phyloP scores from a whole-genome alignment of 1,284 basidiomycete species.

The Hypsizygus ulmarius region DNA sequence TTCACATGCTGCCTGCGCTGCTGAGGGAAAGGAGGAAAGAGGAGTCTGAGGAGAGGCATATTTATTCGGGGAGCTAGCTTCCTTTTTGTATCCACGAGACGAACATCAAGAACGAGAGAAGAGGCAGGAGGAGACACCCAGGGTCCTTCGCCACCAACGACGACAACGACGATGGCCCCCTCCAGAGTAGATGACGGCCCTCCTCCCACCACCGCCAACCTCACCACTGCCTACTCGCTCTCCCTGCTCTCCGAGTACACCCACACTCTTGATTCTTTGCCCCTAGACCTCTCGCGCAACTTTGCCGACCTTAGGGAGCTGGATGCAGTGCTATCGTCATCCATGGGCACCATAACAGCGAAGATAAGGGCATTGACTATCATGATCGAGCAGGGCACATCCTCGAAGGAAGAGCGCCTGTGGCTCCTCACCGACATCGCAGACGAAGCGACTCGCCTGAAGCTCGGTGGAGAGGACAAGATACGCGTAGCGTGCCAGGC shows the following conservation, averaged over 20 bases:
- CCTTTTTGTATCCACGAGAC: too few species aligned
- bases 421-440: slow-evolving; percentile 90
- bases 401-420: slow-evolving; percentile 78
- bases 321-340: slow-evolving; percentile 93
- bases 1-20: too few species aligned
- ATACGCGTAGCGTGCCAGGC: slow-evolving; percentile 95
- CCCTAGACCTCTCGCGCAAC: slow-evolving; percentile 90
- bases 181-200: slow-evolving; percentile 12
- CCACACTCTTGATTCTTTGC: slow-evolving; percentile 92
- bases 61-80: too few species aligned
- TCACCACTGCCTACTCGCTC: slow-evolving; percentile 57
- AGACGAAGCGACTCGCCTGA: slow-evolving; percentile 88
- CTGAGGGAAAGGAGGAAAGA: too few species aligned
- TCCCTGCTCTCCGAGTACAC: slow-evolving; percentile 78
- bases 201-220: slow-evolving; percentile 21
- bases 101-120: background rate
- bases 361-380: slow-evolving; percentile 75
- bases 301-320: slow-evolving; percentile 97
- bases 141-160: slow-evolving; percentile 8
- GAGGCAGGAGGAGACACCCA: slow-evolving; percentile 5
- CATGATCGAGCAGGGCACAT: slow-evolving; percentile 71
- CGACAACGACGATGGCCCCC: slow-evolving; percentile 18
- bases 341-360: slow-evolving; percentile 73
- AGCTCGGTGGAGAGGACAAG: slow-evolving; percentile 97
- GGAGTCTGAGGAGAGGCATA: too few species aligned